Evolutionary conservation across 2,329 filamentous ascomycete species (phyloP).

Genomic region (Polychaeton citri): DNA sequence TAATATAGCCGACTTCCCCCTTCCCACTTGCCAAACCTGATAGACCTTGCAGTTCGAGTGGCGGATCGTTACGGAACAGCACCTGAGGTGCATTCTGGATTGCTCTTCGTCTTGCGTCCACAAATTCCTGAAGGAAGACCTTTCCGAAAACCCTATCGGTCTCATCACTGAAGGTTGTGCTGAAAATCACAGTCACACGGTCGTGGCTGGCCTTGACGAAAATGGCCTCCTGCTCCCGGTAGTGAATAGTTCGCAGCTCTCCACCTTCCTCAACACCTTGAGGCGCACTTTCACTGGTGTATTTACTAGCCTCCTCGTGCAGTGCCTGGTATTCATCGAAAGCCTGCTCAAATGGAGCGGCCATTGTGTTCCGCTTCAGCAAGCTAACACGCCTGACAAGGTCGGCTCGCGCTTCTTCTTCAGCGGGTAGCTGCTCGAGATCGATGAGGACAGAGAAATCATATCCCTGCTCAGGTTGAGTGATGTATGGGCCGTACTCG

Average conservation of each 20-base stretch:
- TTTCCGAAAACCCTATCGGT: slow-evolving; percentile 96
- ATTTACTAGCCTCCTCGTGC: slow-evolving; percentile 78
- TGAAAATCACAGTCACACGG: slow-evolving; percentile 97
- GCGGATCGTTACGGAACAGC: slow-evolving; percentile 86
- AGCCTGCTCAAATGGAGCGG: slow-evolving; percentile 91
- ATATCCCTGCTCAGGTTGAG: slow-evolving; percentile 75
- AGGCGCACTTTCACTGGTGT: slow-evolving; percentile 85
- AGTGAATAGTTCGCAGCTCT: slow-evolving; percentile 90
- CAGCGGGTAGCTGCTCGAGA: slow-evolving; percentile 69
- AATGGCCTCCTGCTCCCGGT: slow-evolving; percentile 96
- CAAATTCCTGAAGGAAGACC: slow-evolving; percentile 97
- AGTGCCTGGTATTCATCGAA: slow-evolving; percentile 85
- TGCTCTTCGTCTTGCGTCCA: slow-evolving; percentile 83
- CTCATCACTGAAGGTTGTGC: slow-evolving; percentile 93
- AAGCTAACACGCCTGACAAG: slow-evolving; percentile 77
- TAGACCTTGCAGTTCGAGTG: slow-evolving; percentile 76
- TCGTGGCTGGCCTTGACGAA: slow-evolving; percentile 97
- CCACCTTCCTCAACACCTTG: slow-evolving; percentile 82
- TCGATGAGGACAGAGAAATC: slow-evolving; percentile 92
- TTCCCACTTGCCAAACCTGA: slow-evolving; percentile 67
- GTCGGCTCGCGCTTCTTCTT: slow-evolving; percentile 75
- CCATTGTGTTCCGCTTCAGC: slow-evolving; percentile 97
- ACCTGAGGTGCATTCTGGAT: slow-evolving; percentile 99
- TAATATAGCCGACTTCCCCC: slow-evolving; percentile 91
- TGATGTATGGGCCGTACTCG: slow-evolving; percentile 89